Conservation (phyloP, 306 rosid species). For the Dicorynia guianensis region DNA sequence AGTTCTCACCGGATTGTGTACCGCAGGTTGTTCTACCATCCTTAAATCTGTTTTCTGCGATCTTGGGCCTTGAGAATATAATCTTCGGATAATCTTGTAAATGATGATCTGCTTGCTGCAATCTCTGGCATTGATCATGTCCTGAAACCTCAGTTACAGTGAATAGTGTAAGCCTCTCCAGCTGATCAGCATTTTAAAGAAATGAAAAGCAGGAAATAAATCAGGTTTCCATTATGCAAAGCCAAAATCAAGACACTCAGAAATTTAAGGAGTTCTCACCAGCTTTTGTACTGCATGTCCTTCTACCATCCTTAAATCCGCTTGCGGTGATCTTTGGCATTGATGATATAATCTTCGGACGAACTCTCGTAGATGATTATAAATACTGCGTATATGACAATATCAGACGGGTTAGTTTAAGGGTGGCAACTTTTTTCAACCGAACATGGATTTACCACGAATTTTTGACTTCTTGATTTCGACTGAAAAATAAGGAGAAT, state of each 20-base stretch:
- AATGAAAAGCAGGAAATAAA: background rate
- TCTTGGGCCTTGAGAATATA: conserved; percentile 51
- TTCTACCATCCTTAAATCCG: conserved; percentile 45
- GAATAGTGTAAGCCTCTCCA: conserved; percentile 19
- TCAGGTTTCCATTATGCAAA: background rate
- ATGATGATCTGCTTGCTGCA: conserved; percentile 40
- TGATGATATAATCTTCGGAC: conserved; percentile 52
- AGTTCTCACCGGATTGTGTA: conserved; percentile 50
- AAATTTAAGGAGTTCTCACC: conserved; percentile 51
- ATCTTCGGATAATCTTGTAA: conserved; percentile 61
- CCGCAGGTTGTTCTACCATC: conserved; percentile 32
- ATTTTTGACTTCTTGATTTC: too few species aligned
- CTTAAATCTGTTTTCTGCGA: conserved; percentile 46
- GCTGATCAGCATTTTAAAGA: conserved; percentile 14
- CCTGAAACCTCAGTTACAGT: background rate
- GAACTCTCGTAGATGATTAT: conserved; percentile 75
- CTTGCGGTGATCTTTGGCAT: conserved; percentile 51
- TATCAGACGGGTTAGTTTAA: conserved; percentile 44
- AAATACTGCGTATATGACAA: conserved; percentile 75
- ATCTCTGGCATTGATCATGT: background rate
- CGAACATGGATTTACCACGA: too few species aligned
- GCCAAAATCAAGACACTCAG: conserved; percentile 3
- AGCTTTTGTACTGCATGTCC: conserved; percentile 22
- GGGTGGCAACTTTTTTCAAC: too few species aligned
- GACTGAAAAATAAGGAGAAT: too few species aligned